These are phyloP conservation scores for Mycena vitilis DNA, from an alignment of 768 basidiomycete species.

Conservation along the genomic window DNA sequence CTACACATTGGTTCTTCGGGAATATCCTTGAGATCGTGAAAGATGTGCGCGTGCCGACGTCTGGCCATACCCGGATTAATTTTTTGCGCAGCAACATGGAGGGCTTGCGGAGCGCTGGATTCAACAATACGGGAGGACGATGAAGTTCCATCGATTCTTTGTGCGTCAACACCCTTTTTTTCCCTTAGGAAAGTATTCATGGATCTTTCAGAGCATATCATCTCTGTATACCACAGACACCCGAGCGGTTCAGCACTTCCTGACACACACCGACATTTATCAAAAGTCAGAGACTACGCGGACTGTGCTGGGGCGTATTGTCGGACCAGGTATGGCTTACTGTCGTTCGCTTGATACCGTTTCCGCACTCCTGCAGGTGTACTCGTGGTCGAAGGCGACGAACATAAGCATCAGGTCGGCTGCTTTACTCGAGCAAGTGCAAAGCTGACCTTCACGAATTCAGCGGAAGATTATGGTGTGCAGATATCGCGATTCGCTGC, in stretches of 20 bases:
- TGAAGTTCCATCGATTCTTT: conserved; percentile 56
- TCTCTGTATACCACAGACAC: conserved; percentile 59
- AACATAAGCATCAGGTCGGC: conserved; percentile 38
- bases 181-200: neutral
- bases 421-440: neutral
- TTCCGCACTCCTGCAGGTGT: conserved; percentile 42
- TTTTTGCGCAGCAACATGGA: neutral
- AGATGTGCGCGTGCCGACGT: conserved; percentile 32
- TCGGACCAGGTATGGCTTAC: neutral
- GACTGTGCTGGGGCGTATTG: conserved; percentile 36
- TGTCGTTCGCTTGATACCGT: neutral
- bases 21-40: conserved; percentile 41
- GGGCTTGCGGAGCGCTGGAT: conserved; percentile 59
- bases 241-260: conserved; percentile 60
- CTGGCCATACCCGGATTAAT: neutral
- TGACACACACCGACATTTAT: conserved; percentile 55
- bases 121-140: conserved; percentile 57
- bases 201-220: neutral
- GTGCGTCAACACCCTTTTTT: conserved; percentile 31
- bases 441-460: neutral
- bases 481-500: too few relatives aligned
- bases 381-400: conserved; percentile 43
- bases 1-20: conserved; percentile 46
- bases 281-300: conserved; percentile 52
- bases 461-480: conserved; percentile 43